Evolutionary conservation across 495 filamentous ascomycete species (phyloP), one percentile per base, ranked within the genome.

Genomic region (Aspergillus carlsbadensis): DNA sequence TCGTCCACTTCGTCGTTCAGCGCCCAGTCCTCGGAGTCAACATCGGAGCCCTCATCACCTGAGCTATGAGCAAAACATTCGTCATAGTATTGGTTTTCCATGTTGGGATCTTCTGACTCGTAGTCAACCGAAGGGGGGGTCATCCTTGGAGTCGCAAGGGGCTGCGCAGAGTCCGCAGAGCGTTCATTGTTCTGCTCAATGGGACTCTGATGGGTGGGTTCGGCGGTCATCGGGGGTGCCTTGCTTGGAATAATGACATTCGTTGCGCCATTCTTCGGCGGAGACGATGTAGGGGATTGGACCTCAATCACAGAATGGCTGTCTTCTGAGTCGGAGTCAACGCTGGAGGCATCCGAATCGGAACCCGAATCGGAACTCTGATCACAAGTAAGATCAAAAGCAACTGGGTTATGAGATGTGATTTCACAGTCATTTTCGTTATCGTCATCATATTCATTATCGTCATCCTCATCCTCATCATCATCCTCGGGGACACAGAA

Each of bases 401-500:
- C 21, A 34, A 20, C 14, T n/a, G 33, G 21, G n/a, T 56, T 36
- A 5, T 53, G 20, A 15, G 48, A 41, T 13, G 45, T 35, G 14
- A 62, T 48, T 17, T 70, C 70, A 31, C 58, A 45, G 6, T 60
- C 54, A 26, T 29, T 29, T 29, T 29, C 26, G 3, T 29, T 8
- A 29, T 29, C 26, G 26, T 60, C 54, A 34, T 29, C 26, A 4
- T 29, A 3, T 4, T 29, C 26, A 8, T 60, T 52, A 34, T 43
- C 56, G 35, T 72, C 65, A 20, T 47, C 57, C 34, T 72, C 65
- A 48, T 68, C 68, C 13, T 74, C 56, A 20, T 77, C 56, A 20
- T 77, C 75, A 50, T 78, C 73, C 36, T 80, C 77, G 5, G 78
- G 78, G 5, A 78, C 76, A 52, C 58, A 66, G 46, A 79, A 81